Base-by-base conservation (phyloP, 2,329 filamentous ascomycete species). In the Arthrobotrys megalospora region DNA sequence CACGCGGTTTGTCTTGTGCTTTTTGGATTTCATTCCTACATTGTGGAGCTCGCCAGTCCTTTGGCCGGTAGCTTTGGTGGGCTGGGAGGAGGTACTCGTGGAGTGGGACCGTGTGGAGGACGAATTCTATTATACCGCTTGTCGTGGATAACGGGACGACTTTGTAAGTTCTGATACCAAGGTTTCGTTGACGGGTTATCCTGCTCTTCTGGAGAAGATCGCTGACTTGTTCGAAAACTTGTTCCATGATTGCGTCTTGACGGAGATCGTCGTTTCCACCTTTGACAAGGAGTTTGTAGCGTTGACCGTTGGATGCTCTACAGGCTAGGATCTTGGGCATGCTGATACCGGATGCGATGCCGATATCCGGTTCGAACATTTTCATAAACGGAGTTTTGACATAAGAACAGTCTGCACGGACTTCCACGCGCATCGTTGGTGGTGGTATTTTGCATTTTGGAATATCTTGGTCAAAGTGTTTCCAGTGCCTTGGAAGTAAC, bases 221-320 rank as follows among this genome's bases (percentile, higher is more conserved):
- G 73, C 94, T 98, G 21, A 97, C 96, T 84, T 97, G 94, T 75
- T 94, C 93, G 83, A 99, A 99, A 0, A 99, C 96, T 85, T 99
- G 96, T 84, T 99, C 96, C 96, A 99, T 99, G 86, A 91, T 99
- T 52, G 95, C 93, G 82, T 99, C 96, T 85, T 99, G 96, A 7
- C 96, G 92, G 11, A 99, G 88, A 83, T 99, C 95, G 83, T 99
- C 96, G 82, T 95, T 95, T 16, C 96, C 94, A 79, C 94, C 94
- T 87, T 99, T 99, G 83, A 97, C 93, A 79, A 99, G 87, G 85
- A 97, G 94, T 84, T 93, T 97, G 85, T 94, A 97, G 41, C 88
- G 89, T 70, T 88, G 86, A 6, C 96, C 96, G 84, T 97, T 89
- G 16, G 89, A 92, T 14, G 90, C 93, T 19, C 93, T 85, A 1